phyloP scores from a whole-genome alignment of 371 early-diverging fungal genomes.

The Rhizopus delemar region DNA sequence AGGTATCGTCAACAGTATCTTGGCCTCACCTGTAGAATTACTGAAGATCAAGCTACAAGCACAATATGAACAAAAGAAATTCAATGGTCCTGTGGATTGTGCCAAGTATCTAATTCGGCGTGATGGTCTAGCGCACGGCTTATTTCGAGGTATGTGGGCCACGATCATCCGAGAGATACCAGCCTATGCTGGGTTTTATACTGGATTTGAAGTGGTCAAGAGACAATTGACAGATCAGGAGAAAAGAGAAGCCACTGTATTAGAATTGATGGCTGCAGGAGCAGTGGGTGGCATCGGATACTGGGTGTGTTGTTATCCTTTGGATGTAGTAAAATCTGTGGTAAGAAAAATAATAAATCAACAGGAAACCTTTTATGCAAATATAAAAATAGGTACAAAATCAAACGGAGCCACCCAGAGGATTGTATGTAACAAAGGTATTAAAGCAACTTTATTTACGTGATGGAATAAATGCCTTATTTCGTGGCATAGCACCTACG shows the following conservation, averaged over 20 bases:
- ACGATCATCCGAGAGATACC: constrained; percentile 80
- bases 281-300: constrained; percentile 76
- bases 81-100: constrained; percentile 67
- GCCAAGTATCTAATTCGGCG: constrained; percentile 61
- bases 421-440: constrained; percentile 59
- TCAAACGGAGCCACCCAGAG: constrained; percentile 58
- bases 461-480: constrained; percentile 59
- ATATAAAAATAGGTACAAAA: constrained; percentile 53
- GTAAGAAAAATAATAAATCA: constrained; percentile 38
- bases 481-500: constrained; percentile 67
- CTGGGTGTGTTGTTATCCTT: constrained; percentile 82
- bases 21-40: constrained; percentile 82
- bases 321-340: constrained; percentile 82
- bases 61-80: constrained; percentile 54
- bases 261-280: constrained; percentile 73
- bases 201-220: constrained; percentile 77
- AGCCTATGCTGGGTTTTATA: constrained; percentile 82
- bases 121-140: constrained; percentile 68
- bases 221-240: constrained; percentile 52
- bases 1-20: constrained; percentile 68
- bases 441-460: constrained; percentile 55
- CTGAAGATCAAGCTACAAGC: constrained; percentile 82
- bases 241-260: constrained; percentile 42
- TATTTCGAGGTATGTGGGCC: constrained; percentile 80
- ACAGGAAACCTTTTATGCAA: too few relatives aligned